Percentiles rank a stretch among this genome's conserved stretches.
phyloP scores from a whole-genome alignment of 306 rosid genomes.

The Corylus avellana region DNA sequence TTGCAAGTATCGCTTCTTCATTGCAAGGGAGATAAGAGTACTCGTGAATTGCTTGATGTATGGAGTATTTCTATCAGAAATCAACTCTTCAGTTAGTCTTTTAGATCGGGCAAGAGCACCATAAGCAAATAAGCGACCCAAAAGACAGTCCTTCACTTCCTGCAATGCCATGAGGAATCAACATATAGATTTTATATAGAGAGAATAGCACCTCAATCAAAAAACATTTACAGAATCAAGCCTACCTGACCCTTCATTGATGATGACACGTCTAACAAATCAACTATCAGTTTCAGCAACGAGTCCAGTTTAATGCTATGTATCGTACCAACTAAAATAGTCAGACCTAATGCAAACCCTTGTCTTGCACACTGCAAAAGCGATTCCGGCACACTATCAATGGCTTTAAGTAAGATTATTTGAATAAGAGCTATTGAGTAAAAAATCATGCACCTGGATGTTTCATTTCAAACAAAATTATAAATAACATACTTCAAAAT shows the following conservation, averaged over 20 bases:
- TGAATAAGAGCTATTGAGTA: background rate
- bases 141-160: constrained; percentile 88
- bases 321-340: constrained; percentile 47
- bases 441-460: background rate
- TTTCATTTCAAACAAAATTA: background rate
- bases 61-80: constrained; percentile 49
- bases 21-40: constrained; percentile 63
- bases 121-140: constrained; percentile 92
- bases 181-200: constrained; percentile 1
- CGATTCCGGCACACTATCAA: constrained; percentile 13
- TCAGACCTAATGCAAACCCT: constrained; percentile 88
- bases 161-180: constrained; percentile 42
- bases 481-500: background rate
- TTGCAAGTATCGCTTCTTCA: constrained; percentile 87
- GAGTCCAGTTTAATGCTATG: constrained; percentile 64
- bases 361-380: constrained; percentile 91
- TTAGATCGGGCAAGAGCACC: constrained; percentile 87
- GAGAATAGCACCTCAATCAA: constrained; percentile 13
- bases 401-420: background rate
- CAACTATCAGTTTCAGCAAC: constrained; percentile 69
- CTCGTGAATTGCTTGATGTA: constrained; percentile 61
- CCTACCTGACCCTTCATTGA: constrained; percentile 98
- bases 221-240: constrained; percentile 8
- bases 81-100: constrained; percentile 64
- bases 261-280: constrained; percentile 78